A percentile compares a stretch with the other conserved stretches of the same genome.
Evolutionary conservation across 148 eudicot species (phyloP).

Genomic region (Rheum nobile): DNA sequence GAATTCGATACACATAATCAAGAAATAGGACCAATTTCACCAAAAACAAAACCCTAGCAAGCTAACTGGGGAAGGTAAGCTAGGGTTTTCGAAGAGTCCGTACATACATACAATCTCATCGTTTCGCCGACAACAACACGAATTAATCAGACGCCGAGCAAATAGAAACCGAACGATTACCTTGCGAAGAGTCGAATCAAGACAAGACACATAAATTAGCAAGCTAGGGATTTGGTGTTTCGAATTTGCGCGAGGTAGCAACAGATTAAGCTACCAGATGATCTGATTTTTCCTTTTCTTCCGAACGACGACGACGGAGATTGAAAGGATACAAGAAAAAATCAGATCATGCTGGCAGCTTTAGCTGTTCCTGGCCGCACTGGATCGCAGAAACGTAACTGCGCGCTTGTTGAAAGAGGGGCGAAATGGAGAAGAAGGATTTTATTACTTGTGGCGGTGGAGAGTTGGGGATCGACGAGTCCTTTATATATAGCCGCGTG

Average conservation of each 20-base stretch:
- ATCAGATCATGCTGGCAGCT: slow-evolving; percentile 10
- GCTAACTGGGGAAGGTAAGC: not conserved
- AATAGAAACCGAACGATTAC: not conserved
- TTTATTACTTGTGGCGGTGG: slow-evolving; percentile 1
- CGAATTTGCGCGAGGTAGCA: not conserved
- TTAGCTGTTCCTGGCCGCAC: slow-evolving; percentile 1
- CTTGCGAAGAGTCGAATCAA: not conserved
- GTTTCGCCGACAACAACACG: not conserved
- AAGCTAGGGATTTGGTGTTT: not conserved
- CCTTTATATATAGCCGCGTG: not conserved
- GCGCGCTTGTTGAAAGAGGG: not conserved
- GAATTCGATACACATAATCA: not conserved
- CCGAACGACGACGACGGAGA: not conserved
- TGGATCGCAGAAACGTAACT: not conserved
- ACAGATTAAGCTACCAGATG: slow-evolving; percentile 10
- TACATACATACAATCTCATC: not conserved
- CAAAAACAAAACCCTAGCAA: not conserved
- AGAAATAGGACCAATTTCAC: not conserved
- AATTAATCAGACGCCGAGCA: not conserved
- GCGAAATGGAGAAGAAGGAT: not conserved
- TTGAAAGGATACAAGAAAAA: not conserved
- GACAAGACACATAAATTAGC: not conserved
- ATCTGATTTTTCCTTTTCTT: not conserved
- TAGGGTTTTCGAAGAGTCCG: not conserved
- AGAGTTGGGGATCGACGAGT: slow-evolving; percentile 5